Percentiles rank a stretch among this genome's conserved stretches.
Conservation (phyloP, 2,329 filamentous ascomycete species). For the Alternaria hordeiaustralica region DNA sequence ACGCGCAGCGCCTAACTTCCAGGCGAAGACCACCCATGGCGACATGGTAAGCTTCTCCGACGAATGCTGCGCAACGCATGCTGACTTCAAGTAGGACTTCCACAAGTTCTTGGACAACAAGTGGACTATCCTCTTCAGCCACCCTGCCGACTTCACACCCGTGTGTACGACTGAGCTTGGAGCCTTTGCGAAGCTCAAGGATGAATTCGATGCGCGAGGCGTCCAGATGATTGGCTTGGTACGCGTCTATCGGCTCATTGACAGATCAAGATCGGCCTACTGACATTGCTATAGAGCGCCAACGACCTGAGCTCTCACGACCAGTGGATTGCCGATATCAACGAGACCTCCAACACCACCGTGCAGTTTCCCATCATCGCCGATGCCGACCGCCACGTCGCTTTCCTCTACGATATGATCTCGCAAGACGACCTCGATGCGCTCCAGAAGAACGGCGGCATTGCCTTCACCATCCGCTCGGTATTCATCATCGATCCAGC, state of each 20-base stretch:
- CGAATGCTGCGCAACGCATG: slow-evolving; percentile 49
- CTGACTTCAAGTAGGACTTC: slow-evolving; percentile 55
- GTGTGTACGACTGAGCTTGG: slow-evolving; percentile 96
- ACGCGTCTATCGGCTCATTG: slow-evolving; percentile 17
- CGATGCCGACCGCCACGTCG: slow-evolving; percentile 57
- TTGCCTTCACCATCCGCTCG: slow-evolving; percentile 91
- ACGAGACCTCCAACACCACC: slow-evolving; percentile 53
- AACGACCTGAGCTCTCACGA: slow-evolving; percentile 85
- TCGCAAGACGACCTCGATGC: slow-evolving; percentile 63
- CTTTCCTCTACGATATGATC: slow-evolving; percentile 59
- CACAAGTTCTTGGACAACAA: slow-evolving; percentile 80
- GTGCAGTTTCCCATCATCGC: slow-evolving; percentile 60
- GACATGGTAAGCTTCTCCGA: slow-evolving; percentile 58
- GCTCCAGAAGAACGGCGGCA: slow-evolving; percentile 59
- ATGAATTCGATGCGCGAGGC: slow-evolving; percentile 83
- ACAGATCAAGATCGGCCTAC: not conserved
- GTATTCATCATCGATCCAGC: slow-evolving; percentile 94
- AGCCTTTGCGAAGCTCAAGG: slow-evolving; percentile 86
- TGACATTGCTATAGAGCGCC: slow-evolving; percentile 59
- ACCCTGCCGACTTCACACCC: slow-evolving; percentile 88
- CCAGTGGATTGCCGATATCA: slow-evolving; percentile 84
- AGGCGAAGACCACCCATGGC: slow-evolving; percentile 79
- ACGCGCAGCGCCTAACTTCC: slow-evolving; percentile 76
- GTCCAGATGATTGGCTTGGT: slow-evolving; percentile 90
- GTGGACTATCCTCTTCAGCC: slow-evolving; percentile 84